Base-by-base conservation (phyloP, 352 stramenopile genomes). In the Phytophthora gonapodyides region DNA sequence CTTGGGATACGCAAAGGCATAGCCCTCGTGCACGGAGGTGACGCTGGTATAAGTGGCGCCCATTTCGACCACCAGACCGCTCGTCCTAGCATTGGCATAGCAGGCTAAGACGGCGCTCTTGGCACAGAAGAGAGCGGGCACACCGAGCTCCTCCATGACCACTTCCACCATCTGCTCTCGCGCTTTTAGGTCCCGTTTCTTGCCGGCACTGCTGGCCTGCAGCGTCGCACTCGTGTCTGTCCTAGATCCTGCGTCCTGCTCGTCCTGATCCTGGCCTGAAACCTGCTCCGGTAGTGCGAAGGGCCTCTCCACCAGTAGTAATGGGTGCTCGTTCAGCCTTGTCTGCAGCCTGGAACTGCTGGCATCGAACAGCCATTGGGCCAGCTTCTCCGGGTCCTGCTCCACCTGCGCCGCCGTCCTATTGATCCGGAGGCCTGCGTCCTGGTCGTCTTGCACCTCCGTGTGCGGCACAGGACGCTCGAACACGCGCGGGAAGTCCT, bases 401-500 rank as follows among this genome's bases (percentile, higher is more conserved):
- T 89, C 82, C 60, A 87, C 71, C n/a, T 72, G 64, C 24, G 78
- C 80, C 3, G 81, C 73, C 27, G 50, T 36, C 19, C 46, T 54
- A 11, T 61, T 60, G 34, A 69, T 5, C 2, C 38, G 16, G 7
- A 46, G 51, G 12, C 41, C 61, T 15, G 61, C 35, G 8, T 62
- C 48, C 15, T 49, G 40, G n/a, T 71, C 68, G 21, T 71, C 64
- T 19, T 61, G 58, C 7, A 47, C 53, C 36, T 67, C 52, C 5
- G 63, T 19, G 4, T 50, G 19, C 1, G 57, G 31, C 15, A 84
- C 30, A 7, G 78, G 72, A 21, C 59, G 71, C 60, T 91, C 82
- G 50, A 69, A 89, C 17, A 91, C 80, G 36, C 86, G 86, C 38
- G 89, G 89, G 49, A 89, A 91, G 54, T 97, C 89, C 64, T 97